Evolutionary conservation across 352 stramenopile species (phyloP).

Genomic region (Globisporangium acanthophoron): DNA sequence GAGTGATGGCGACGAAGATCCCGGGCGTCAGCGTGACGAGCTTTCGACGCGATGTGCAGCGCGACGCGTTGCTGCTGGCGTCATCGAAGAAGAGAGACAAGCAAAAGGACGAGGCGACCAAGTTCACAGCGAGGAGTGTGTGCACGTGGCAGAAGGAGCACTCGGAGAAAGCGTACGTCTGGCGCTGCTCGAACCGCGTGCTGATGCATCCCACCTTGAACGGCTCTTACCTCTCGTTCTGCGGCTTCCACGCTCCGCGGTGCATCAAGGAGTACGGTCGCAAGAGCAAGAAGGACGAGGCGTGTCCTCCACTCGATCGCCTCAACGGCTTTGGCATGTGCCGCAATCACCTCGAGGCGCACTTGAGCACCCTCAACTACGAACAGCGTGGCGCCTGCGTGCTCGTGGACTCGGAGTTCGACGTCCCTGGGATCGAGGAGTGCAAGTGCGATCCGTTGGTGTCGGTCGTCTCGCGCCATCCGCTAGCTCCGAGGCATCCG

Average conservation of each 20-base stretch:
- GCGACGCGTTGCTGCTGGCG: conserved; percentile 8
- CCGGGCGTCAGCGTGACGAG: conserved; percentile 33
- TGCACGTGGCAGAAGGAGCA: conserved; percentile 63
- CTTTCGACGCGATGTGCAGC: conserved; percentile 20
- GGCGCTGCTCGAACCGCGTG: conserved; percentile 53
- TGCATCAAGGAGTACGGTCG: conserved; percentile 58
- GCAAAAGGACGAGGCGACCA: conserved; percentile 1
- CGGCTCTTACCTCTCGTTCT: conserved; percentile 53
- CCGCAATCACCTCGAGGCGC: conserved; percentile 60
- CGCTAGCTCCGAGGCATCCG: conserved; percentile 43
- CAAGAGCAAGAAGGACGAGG: conserved; percentile 19
- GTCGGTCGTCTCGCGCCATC: conserved; percentile 22
- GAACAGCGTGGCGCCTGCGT: conserved; percentile 35
- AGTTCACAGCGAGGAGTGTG: conserved; percentile 21
- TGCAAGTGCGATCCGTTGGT: conserved; percentile 31
- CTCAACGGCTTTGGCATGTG: conserved; percentile 65
- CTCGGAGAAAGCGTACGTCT: conserved; percentile 40
- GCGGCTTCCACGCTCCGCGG: conserved; percentile 50
- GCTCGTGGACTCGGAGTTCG: conserved; percentile 55
- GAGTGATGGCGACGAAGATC: conserved; percentile 29
- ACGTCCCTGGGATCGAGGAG: conserved; percentile 55
- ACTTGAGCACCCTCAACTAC: conserved; percentile 45
- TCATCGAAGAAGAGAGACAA: conserved; percentile 10
- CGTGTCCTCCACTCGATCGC: conserved; percentile 42
- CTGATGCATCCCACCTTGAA: conserved; percentile 51